phyloP scores from a whole-genome alignment of 352 stramenopile species.

The Phytophthora quininea region DNA sequence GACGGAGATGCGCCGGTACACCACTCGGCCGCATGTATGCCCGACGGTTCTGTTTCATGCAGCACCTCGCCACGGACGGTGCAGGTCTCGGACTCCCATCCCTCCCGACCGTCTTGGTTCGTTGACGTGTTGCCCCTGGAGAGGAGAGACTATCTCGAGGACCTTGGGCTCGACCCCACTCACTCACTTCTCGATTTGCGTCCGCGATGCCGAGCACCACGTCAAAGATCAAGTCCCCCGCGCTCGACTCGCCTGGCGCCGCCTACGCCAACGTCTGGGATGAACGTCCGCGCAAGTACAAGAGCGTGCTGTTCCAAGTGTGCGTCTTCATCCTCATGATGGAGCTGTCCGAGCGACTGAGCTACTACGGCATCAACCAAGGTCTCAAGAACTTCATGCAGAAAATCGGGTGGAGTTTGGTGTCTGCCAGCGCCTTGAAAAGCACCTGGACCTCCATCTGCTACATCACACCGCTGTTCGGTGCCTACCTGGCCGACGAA shows the following conservation, averaged over 20 bases:
- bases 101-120: constrained; percentile 7
- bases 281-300: constrained; percentile 56
- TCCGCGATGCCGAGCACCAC: constrained; percentile 24
- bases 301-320: constrained; percentile 66
- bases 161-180: neutral
- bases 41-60: neutral
- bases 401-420: constrained; percentile 54
- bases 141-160: neutral
- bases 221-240: constrained; percentile 43
- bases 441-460: constrained; percentile 28
- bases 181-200: constrained; percentile 30
- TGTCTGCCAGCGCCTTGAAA: constrained; percentile 2
- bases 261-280: constrained; percentile 47
- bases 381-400: constrained; percentile 88
- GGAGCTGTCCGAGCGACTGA: constrained; percentile 35
- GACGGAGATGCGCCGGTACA: too few species aligned
- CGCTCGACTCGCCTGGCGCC: constrained; percentile 22
- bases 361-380: constrained; percentile 89
- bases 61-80: constrained; percentile 20
- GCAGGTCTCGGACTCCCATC: constrained; percentile 7
- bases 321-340: constrained; percentile 42
- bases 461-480: constrained; percentile 33
- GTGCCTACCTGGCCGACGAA: constrained; percentile 43
- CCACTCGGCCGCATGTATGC: neutral
- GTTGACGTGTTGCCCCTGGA: neutral